These are phyloP conservation scores for Trichothecium roseum DNA, from an alignment of 2,329 filamentous ascomycete species.

Conservation along the genomic window DNA sequence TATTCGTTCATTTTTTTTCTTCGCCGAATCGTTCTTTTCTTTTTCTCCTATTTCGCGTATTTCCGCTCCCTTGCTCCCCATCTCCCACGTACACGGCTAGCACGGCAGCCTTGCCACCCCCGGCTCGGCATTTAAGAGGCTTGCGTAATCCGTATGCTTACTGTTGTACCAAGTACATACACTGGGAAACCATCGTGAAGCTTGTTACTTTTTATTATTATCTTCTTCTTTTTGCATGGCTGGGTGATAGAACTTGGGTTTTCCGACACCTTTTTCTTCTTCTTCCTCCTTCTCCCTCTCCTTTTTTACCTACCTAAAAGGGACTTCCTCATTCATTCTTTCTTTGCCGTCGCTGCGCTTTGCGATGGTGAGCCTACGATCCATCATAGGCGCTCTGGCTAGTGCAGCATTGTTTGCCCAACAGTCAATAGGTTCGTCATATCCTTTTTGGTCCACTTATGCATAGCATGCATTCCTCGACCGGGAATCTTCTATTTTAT, in stretches of 20 bases:
- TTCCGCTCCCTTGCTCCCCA: too few species aligned
- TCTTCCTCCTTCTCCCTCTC: neutral
- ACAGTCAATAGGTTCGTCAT: constrained; percentile 18
- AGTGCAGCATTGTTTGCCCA: constrained; percentile 19
- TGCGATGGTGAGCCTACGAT: constrained; percentile 22
- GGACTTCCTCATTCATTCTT: neutral
- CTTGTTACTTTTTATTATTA: neutral
- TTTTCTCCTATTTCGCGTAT: too few species aligned
- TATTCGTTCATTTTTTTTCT: too few species aligned
- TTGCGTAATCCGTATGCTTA: neutral
- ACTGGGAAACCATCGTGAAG: neutral
- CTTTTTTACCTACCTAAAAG: neutral
- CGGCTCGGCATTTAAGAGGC: too few species aligned
- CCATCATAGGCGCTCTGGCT: constrained; percentile 18
- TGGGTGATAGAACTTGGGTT: neutral
- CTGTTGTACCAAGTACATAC: neutral
- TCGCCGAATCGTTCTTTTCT: too few species aligned
- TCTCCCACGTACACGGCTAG: too few species aligned
- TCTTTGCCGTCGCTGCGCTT: constrained; percentile 1
- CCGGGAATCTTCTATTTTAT: constrained; percentile 9
- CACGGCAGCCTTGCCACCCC: too few species aligned
- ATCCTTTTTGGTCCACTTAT: neutral
- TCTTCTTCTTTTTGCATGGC: neutral
- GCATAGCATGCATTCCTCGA: neutral
- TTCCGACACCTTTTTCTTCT: too few species aligned